Evolutionary conservation across 2,329 filamentous ascomycete genomes (phyloP).

Genomic region (Aspergillus thermomutatus): DNA sequence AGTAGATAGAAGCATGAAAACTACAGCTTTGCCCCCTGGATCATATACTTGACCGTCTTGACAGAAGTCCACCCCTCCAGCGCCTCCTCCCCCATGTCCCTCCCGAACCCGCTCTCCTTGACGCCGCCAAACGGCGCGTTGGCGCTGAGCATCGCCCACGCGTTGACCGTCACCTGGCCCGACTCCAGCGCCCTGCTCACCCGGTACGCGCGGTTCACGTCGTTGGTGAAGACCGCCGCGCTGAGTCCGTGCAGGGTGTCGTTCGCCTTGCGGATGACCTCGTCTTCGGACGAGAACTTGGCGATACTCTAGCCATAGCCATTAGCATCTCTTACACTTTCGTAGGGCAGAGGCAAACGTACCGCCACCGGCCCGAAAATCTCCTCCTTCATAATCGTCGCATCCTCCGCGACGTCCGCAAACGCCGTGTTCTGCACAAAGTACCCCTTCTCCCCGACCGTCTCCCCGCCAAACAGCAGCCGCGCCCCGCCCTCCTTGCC

Average conservation of each 20-base stretch:
- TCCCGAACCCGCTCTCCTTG: slow-evolving; percentile 26
- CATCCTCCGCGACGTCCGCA: slow-evolving; percentile 48
- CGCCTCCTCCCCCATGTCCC: slow-evolving; percentile 27
- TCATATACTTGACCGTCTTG: slow-evolving; percentile 18
- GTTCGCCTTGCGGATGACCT: slow-evolving; percentile 55
- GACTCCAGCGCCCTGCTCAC: slow-evolving; percentile 19
- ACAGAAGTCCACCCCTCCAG: slow-evolving; percentile 22
- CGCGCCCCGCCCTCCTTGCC: slow-evolving; percentile 19
- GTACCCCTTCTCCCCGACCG: slow-evolving; percentile 46
- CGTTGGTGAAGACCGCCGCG: slow-evolving; percentile 26
- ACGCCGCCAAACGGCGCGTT: slow-evolving; percentile 27
- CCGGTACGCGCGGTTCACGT: slow-evolving; percentile 22
- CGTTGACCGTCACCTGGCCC: slow-evolving; percentile 26
- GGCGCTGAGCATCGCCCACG: slow-evolving; percentile 23
- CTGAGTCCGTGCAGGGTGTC: slow-evolving; percentile 40
- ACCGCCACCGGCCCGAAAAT: slow-evolving; percentile 56
- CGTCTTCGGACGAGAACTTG: slow-evolving; percentile 58
- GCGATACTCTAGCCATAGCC: slow-evolving; percentile 44
- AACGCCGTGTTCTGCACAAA: slow-evolving; percentile 63
- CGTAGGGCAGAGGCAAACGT: slow-evolving; percentile 1
- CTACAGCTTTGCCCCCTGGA: background rate
- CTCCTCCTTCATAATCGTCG: slow-evolving; percentile 50
- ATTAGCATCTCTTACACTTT: background rate
- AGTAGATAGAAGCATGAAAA: background rate
- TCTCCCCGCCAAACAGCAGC: slow-evolving; percentile 22